These are phyloP conservation scores for Wickerhamomyces rabaulensis DNA, from an alignment of 805 yeast species.

Conservation along the genomic window DNA sequence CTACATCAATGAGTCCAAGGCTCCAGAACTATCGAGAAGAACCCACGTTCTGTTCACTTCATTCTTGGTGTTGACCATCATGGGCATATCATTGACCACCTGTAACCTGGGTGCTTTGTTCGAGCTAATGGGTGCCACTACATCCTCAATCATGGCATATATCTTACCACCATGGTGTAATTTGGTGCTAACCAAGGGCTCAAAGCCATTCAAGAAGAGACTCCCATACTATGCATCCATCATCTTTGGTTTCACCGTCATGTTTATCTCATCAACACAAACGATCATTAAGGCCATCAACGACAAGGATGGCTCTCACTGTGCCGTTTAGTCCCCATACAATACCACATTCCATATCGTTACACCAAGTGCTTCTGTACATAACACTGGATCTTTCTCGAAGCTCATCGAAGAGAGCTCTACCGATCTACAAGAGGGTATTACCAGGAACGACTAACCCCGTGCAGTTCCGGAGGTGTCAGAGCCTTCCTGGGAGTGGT, in stretches of 20 bases:
- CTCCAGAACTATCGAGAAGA: slow-evolving; percentile 36
- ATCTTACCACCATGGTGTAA: slow-evolving; percentile 86
- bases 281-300: slow-evolving; percentile 42
- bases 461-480: too few species aligned
- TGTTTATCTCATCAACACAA: slow-evolving; percentile 77
- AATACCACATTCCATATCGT: background rate
- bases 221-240: slow-evolving; percentile 58
- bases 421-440: too few species aligned
- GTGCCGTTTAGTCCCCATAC: slow-evolving; percentile 7
- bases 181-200: slow-evolving; percentile 51
- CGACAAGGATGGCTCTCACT: slow-evolving; percentile 15
- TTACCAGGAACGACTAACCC: background rate
- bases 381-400: too few species aligned
- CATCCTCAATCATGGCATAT: slow-evolving; percentile 90
- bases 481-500: too few species aligned
- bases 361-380: too few species aligned
- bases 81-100: slow-evolving; percentile 71
- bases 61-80: slow-evolving; percentile 56
- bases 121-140: slow-evolving; percentile 88
- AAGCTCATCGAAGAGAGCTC: background rate
- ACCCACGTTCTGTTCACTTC: slow-evolving; percentile 67
- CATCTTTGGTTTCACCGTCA: slow-evolving; percentile 66
- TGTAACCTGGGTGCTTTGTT: slow-evolving; percentile 87
- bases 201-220: slow-evolving; percentile 37
- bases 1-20: slow-evolving; percentile 31